phyloP scores from a whole-genome alignment of 2,329 filamentous ascomycete genomes.

The Hymenoscyphus repandus region DNA sequence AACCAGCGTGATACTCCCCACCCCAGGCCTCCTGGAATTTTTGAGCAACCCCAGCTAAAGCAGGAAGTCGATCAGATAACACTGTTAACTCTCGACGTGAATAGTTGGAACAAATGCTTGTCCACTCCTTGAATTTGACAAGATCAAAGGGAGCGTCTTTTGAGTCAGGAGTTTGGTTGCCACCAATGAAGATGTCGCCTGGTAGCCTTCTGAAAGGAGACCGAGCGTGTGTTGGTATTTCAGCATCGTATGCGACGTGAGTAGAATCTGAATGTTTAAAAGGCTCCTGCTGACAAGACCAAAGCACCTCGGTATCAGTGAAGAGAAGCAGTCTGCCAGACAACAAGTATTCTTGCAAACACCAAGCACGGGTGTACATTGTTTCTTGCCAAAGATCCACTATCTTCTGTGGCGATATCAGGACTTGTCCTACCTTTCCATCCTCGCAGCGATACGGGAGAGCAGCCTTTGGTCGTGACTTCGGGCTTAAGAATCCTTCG shows the following conservation, averaged over 20 bases:
- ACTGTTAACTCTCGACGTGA: conserved; percentile 10
- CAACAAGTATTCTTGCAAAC: conserved; percentile 16
- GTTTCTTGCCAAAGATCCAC: conserved; percentile 13
- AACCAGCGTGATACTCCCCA: conserved; percentile 10
- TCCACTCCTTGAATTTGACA: conserved; percentile 10
- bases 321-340: conserved; percentile 11
- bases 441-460: conserved; percentile 12
- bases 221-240: not conserved
- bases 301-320: conserved; percentile 13
- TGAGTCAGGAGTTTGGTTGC: not conserved
- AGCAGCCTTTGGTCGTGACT: conserved; percentile 2
- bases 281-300: conserved; percentile 13
- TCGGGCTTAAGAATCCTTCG: conserved; percentile 13
- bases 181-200: conserved; percentile 1
- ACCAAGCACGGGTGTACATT: conserved; percentile 18
- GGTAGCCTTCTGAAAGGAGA: conserved; percentile 13
- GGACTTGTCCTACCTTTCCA: conserved; percentile 7
- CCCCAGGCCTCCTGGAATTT: conserved; percentile 12
- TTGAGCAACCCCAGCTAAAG: conserved; percentile 10
- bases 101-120: conserved; percentile 11
- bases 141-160: not conserved
- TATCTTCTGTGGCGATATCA: conserved; percentile 4
- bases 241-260: conserved; percentile 5
- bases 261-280: conserved; percentile 9
- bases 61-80: conserved; percentile 12